A percentile compares a stretch with the other conserved stretches of the same genome.
Evolutionary conservation across 768 basidiomycete species (phyloP).

Genomic region (Amanita muscaria): DNA sequence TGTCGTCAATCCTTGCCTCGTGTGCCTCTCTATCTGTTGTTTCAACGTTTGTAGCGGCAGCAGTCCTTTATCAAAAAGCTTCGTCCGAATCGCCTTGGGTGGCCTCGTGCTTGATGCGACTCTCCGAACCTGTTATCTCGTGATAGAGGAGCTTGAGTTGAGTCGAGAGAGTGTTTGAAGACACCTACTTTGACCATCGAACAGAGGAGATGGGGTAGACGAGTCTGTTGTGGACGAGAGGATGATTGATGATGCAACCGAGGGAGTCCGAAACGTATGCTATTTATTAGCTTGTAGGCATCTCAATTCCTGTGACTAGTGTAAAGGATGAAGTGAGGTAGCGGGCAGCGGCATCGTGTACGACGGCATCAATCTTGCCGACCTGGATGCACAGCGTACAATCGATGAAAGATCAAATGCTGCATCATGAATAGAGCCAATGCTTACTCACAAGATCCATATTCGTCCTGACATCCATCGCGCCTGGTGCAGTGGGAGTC

Average conservation of each 20-base stretch:
- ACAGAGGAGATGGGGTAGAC: conserved; percentile 61
- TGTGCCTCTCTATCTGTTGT: neutral
- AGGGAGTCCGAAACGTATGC: no score
- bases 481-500: no score
- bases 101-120: conserved; percentile 58
- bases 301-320: no score
- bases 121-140: conserved; percentile 71
- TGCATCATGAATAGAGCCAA: no score
- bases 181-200: conserved; percentile 41
- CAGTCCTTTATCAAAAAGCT: conserved; percentile 27
- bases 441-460: no score
- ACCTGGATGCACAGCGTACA: no score
- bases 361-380: no score
- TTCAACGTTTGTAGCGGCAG: conserved; percentile 29
- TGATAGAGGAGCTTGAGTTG: conserved; percentile 82
- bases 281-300: no score
- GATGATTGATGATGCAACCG: conserved; percentile 63
- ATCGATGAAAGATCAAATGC: no score
- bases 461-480: no score
- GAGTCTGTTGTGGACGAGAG: conserved; percentile 76
- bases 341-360: no score
- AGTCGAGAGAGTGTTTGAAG: conserved; percentile 56
- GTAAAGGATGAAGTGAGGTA: no score
- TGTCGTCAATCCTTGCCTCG: conserved; percentile 45
- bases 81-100: conserved; percentile 46